Evolutionary conservation across 208 protist genomes (phyloP).

Genomic region (Leishmania tarentolae): DNA sequence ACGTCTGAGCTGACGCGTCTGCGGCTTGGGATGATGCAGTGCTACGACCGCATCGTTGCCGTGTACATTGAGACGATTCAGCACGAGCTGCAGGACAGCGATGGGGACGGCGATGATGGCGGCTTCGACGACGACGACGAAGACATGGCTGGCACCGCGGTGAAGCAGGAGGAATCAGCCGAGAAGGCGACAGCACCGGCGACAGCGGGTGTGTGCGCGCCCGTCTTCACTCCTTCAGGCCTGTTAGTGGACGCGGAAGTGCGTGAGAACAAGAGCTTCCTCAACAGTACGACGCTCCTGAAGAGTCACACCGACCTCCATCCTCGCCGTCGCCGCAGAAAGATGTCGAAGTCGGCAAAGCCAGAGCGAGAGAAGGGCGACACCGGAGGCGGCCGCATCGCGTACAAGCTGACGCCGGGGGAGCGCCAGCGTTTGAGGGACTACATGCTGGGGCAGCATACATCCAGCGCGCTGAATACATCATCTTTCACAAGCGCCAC

Average conservation of each 20-base stretch:
- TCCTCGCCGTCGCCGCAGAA: background rate
- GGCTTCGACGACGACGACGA: background rate
- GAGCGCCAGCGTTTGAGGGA: conserved; percentile 33
- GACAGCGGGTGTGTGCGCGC: background rate
- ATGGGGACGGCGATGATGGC: conserved; percentile 6
- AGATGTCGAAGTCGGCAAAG: background rate
- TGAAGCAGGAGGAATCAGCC: background rate
- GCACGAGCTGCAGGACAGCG: conserved; percentile 50
- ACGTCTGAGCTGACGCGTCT: conserved; percentile 74
- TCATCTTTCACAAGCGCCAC: conserved; percentile 11
- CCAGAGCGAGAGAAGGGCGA: conserved; percentile 3
- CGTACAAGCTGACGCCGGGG: conserved; percentile 26
- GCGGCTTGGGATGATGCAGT: conserved; percentile 69
- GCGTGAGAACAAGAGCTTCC: background rate
- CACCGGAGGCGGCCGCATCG: conserved; percentile 13
- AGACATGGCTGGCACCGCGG: background rate
- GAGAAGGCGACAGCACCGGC: background rate
- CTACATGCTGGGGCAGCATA: conserved; percentile 21
- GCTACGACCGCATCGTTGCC: conserved; percentile 59
- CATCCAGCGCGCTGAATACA: background rate
- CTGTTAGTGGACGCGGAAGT: conserved; percentile 3
- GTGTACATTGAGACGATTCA: conserved; percentile 75
- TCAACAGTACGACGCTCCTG: background rate
- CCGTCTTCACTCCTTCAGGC: conserved; percentile 10
- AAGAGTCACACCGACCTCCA: background rate